Conservation (phyloP, 1,284 basidiomycete genomes). For the Cystobasidiaceae sp. region DNA sequence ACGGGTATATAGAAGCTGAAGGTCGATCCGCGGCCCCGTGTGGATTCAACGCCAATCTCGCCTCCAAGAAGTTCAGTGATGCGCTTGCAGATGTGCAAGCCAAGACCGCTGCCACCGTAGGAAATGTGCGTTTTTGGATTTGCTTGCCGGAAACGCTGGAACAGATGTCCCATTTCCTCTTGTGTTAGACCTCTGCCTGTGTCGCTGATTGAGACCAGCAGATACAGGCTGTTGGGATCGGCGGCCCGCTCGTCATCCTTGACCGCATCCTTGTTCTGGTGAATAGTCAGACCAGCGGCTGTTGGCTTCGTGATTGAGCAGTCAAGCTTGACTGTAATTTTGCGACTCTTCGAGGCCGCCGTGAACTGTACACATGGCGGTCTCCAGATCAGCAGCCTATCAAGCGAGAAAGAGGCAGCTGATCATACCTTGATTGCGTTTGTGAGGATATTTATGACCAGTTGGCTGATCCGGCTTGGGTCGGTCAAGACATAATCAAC, state of each 20-base stretch:
- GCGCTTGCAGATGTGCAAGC: slow-evolving; percentile 39
- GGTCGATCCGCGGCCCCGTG: slow-evolving; percentile 34
- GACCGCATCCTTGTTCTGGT: background rate
- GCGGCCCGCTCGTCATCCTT: background rate
- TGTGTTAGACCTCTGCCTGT: slow-evolving; percentile 36
- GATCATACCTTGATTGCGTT: slow-evolving; percentile 39
- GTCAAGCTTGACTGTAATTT: slow-evolving; percentile 38
- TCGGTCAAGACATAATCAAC: slow-evolving; percentile 38
- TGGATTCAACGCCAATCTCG: slow-evolving; percentile 37
- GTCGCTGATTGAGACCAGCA: slow-evolving; percentile 38
- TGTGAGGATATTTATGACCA: slow-evolving; percentile 38
- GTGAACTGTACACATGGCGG: slow-evolving; percentile 32
- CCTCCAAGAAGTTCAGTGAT: slow-evolving; percentile 37
- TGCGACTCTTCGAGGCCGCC: slow-evolving; percentile 10
- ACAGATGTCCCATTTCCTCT: slow-evolving; percentile 36
- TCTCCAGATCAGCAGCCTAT: background rate
- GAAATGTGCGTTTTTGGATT: slow-evolving; percentile 38
- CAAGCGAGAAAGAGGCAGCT: background rate
- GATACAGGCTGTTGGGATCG: slow-evolving; percentile 16
- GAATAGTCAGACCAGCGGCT: background rate
- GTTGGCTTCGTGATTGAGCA: slow-evolving; percentile 21
- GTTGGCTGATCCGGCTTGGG: slow-evolving; percentile 38
- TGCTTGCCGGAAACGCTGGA: slow-evolving; percentile 40
- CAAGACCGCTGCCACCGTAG: slow-evolving; percentile 40
- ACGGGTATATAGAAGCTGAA: slow-evolving; percentile 31